Evolutionary conservation across 176 grass and related monocot genomes (phyloP).

Genomic region (Oryza meridionalis): DNA sequence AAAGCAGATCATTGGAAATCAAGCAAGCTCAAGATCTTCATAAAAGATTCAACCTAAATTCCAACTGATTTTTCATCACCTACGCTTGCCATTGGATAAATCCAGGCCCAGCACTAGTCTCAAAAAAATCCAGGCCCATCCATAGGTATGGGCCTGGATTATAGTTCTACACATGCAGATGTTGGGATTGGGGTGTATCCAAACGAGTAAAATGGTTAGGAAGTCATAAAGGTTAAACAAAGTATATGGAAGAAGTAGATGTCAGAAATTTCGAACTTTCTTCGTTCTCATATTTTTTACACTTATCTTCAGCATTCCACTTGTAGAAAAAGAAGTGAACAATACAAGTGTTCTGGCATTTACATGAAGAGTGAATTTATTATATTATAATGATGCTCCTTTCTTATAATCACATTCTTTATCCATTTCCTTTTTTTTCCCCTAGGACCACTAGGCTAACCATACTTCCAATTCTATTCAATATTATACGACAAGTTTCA

Average conservation of each 20-base stretch:
- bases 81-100: neutral
- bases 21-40: neutral
- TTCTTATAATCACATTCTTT: neutral
- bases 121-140: too few species aligned
- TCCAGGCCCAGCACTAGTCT: too few species aligned
- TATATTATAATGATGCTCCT: neutral
- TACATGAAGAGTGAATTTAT: neutral
- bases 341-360: neutral
- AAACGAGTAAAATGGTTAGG: neutral
- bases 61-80: neutral
- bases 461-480: neutral
- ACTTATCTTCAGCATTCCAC: neutral
- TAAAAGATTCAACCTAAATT: neutral
- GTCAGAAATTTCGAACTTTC: neutral
- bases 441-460: neutral
- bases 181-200: too few species aligned
- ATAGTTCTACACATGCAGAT: neutral
- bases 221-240: too few species aligned
- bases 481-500: slow-evolving; percentile 12
- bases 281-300: neutral
- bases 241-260: neutral
- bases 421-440: neutral
- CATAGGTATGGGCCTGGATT: neutral
- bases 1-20: neutral
- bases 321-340: neutral